phyloP scores from a whole-genome alignment of 2,329 filamentous ascomycete species.

The Epichloe gansuensis region DNA sequence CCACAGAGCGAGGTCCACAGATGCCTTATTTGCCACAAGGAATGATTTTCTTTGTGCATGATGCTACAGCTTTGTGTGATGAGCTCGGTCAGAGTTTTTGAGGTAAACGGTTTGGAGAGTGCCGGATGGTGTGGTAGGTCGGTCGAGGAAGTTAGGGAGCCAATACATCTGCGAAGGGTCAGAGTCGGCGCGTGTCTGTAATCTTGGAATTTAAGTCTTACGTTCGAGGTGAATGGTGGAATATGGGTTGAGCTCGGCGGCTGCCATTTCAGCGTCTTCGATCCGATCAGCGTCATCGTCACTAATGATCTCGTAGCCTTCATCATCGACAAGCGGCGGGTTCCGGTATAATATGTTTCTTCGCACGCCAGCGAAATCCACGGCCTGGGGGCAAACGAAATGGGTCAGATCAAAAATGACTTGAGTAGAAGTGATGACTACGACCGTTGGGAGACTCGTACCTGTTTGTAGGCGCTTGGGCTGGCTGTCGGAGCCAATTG shows the following conservation, averaged over 20 bases:
- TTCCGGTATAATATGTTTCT: conserved; percentile 65
- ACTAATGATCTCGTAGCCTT: conserved; percentile 65
- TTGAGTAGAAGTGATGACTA: conserved; percentile 4
- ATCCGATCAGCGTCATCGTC: conserved; percentile 56
- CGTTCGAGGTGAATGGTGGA: conserved; percentile 58
- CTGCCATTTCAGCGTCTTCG: conserved; percentile 46
- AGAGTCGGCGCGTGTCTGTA: conserved; percentile 12
- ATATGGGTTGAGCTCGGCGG: conserved; percentile 65
- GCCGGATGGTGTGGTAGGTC: conserved; percentile 65
- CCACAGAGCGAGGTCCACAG: conserved; percentile 62
- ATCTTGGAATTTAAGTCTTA: conserved; percentile 25
- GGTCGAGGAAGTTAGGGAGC: conserved; percentile 60
- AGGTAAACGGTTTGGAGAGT: conserved; percentile 62
- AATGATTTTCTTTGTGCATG: conserved; percentile 62
- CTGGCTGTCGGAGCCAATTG: conserved; percentile 55
- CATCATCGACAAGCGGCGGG: conserved; percentile 60
- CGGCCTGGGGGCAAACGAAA: conserved; percentile 33
- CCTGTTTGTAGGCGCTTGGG: conserved; percentile 60
- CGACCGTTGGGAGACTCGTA: conserved; percentile 21
- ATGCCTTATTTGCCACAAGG: conserved; percentile 63
- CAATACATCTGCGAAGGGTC: conserved; percentile 47
- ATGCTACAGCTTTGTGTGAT: conserved; percentile 56
- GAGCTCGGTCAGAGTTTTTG: conserved; percentile 59
- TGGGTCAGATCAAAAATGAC: conserved; percentile 12
- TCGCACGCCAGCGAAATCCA: conserved; percentile 62